Base-by-base conservation (phyloP, 2,329 filamentous ascomycete species). In the Scytalidium lignicola region DNA sequence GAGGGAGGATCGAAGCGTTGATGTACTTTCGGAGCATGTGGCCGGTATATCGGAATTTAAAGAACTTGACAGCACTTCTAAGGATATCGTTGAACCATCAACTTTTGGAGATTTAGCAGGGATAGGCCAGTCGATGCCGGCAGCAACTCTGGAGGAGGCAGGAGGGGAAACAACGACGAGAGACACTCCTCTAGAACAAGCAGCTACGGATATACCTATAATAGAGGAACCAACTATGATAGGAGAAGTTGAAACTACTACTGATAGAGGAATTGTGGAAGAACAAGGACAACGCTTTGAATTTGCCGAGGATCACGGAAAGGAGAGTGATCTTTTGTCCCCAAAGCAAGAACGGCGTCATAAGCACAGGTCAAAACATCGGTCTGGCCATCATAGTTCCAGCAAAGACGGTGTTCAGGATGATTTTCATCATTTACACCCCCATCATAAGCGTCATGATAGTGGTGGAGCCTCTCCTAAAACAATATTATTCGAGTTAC, bases 371-470 rank as follows among this genome's bases (percentile, higher is more conserved):
- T 50, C 48, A 17, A 47, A 26, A 13, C 49, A 51, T 17, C 46
- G 47, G 20, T 56, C 55, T 9, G 48, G 48, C 21, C 49, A 52
- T 37, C 50, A 57, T 32, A 55, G 51, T 28, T 21, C 32, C 15
- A 43, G 37, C 9, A 53, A 51, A 52, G 55, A 51, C 2, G 26
- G 18, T 28, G 15, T 41, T 12, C 46, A 26, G 1, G 50, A 57
- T 44, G 51, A 50, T 13, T 32, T 44, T 10, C 46, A 49, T n/a
- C 53, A 46, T 18, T 47, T 48, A 8, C 52, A 51, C 21, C 45
- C 47, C 17, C 53, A 58, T 37, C 52, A 54, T 6, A 57, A 52
- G 32, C 56, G 57, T 13, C 52, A 58, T 23, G 57, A 61, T 26
- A 62, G 55, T 39, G 56, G 57, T 20, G 50, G 18, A 13, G 18